phyloP scores from a whole-genome alignment of 192 early-diverging fungal species.

The Podila minutissima region DNA sequence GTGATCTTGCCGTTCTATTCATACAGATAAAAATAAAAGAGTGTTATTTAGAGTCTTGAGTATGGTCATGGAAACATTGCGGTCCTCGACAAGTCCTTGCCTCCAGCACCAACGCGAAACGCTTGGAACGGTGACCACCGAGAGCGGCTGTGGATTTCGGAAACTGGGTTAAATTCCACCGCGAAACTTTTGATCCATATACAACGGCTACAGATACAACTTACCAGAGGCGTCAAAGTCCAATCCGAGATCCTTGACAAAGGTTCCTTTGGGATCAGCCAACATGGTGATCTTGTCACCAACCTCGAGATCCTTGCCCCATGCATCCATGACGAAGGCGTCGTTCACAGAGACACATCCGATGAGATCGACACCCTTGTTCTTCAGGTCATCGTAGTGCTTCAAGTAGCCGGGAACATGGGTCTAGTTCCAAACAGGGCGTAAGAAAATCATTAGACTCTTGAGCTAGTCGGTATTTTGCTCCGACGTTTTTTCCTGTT shows the following conservation, averaged over 20 bases:
- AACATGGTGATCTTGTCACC: constrained; percentile 59
- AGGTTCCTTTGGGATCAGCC: constrained; percentile 63
- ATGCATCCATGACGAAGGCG: constrained; percentile 65
- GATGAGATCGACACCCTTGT: constrained; percentile 62
- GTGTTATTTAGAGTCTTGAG: background rate
- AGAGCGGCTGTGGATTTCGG: constrained; percentile 42
- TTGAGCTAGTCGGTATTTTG: too few species aligned
- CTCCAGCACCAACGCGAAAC: constrained; percentile 65
- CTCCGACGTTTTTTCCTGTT: too few species aligned
- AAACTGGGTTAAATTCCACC: background rate
- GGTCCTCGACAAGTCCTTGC: constrained; percentile 13
- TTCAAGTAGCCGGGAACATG: constrained; percentile 65
- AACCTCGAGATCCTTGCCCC: constrained; percentile 53
- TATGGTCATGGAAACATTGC: too few species aligned
- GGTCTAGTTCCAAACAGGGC: constrained; percentile 15
- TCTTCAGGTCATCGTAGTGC: constrained; percentile 54
- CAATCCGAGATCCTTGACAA: constrained; percentile 61
- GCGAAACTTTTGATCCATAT: background rate
- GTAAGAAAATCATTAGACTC: too few species aligned
- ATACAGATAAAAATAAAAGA: background rate
- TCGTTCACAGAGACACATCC: constrained; percentile 62
- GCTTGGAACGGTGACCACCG: constrained; percentile 59
- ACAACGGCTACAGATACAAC: background rate
- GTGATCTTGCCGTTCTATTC: constrained; percentile 53
- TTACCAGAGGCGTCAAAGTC: constrained; percentile 66